phyloP scores from a whole-genome alignment of 805 yeast species.

The Henningerozyma blattae region DNA sequence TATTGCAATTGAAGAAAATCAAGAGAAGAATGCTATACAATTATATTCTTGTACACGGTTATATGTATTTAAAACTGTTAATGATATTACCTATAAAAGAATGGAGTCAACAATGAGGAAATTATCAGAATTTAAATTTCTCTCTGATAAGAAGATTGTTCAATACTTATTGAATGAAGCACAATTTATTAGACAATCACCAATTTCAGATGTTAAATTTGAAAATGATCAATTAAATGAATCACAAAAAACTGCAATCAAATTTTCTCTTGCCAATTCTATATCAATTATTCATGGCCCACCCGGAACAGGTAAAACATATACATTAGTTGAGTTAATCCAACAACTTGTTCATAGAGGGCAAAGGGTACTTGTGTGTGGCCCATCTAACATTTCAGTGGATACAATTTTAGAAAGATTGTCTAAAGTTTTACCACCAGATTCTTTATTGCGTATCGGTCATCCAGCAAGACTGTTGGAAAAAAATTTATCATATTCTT shows the following conservation, averaged over 20 bases:
- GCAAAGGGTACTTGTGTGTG: constrained; percentile 70
- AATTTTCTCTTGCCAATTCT: constrained; percentile 49
- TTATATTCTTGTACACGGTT: constrained; percentile 23
- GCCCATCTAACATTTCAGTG: constrained; percentile 87
- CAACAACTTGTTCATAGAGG: constrained; percentile 50
- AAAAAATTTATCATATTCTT: constrained; percentile 52
- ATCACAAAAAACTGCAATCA: constrained; percentile 66
- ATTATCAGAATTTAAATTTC: constrained; percentile 35
- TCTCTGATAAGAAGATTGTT: constrained; percentile 27
- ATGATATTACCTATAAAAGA: constrained; percentile 61
- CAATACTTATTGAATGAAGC: constrained; percentile 35
- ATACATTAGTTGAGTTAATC: constrained; percentile 71
- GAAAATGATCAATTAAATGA: constrained; percentile 29
- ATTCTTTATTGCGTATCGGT: constrained; percentile 66
- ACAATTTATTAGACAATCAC: constrained; percentile 7
- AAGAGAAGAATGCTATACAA: constrained; percentile 38
- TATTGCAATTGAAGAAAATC: constrained; percentile 49
- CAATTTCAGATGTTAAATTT: constrained; percentile 4
- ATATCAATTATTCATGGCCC: constrained; percentile 61
- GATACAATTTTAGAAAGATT: constrained; percentile 83
- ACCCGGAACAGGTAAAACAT: constrained; percentile 76
- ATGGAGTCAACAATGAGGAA: constrained; percentile 71
- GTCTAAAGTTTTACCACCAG: constrained; percentile 29
- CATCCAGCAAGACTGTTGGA: constrained; percentile 82
- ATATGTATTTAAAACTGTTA: constrained; percentile 35